These are phyloP conservation scores for Nothopassalora personata DNA, from an alignment of 2,329 filamentous ascomycete genomes.

Conservation along the genomic window DNA sequence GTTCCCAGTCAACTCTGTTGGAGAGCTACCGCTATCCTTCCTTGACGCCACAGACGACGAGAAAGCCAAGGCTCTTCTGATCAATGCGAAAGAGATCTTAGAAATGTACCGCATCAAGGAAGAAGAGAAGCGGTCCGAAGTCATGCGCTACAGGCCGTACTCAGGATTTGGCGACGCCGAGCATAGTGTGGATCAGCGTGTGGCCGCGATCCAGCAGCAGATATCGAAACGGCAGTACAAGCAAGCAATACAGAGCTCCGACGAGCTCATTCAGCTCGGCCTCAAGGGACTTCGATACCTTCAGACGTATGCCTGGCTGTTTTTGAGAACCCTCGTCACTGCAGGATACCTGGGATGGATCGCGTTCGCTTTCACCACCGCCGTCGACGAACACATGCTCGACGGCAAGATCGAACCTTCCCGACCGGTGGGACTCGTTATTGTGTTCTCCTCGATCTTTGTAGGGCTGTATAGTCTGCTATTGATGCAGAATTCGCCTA, in stretches of 20 bases:
- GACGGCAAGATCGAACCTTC: slow-evolving; percentile 61
- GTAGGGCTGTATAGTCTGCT: slow-evolving; percentile 73
- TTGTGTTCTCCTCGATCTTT: slow-evolving; percentile 71
- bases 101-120: slow-evolving; percentile 98
- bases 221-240: slow-evolving; percentile 64
- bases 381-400: slow-evolving; percentile 82
- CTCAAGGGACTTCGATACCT: slow-evolving; percentile 85
- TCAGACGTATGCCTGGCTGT: slow-evolving; percentile 98
- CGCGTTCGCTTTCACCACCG: slow-evolving; percentile 80
- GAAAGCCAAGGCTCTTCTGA: slow-evolving; percentile 77
- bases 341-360: slow-evolving; percentile 94
- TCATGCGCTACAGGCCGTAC: slow-evolving; percentile 75
- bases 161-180: slow-evolving; percentile 60
- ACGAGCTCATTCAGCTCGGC: slow-evolving; percentile 68
- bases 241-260: slow-evolving; percentile 72
- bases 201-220: slow-evolving; percentile 61
- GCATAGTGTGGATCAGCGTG: slow-evolving; percentile 59
- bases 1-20: slow-evolving; percentile 94
- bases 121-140: slow-evolving; percentile 67
- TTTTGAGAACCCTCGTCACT: slow-evolving; percentile 82
- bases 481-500: slow-evolving; percentile 69
- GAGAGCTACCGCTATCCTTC: slow-evolving; percentile 80
- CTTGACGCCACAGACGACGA: slow-evolving; percentile 65
- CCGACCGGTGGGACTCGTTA: slow-evolving; percentile 54
- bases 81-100: slow-evolving; percentile 79